Base-by-base conservation (phyloP, 805 yeast species). In the Kregervanrija pseudodelftensis region DNA sequence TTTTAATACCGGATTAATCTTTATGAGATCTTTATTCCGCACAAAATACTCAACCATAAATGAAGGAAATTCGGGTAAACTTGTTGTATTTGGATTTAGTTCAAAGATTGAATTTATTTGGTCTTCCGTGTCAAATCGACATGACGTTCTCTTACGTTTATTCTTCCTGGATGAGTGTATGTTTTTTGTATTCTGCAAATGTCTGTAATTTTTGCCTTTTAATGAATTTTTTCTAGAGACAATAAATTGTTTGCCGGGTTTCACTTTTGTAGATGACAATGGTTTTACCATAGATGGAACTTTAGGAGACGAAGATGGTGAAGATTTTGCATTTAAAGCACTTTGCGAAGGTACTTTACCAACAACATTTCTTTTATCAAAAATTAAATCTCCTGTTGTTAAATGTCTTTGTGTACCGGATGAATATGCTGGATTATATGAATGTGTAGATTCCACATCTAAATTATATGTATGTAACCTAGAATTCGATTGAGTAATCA, bases 41-140 rank as follows among this genome's bases (percentile, higher is more conserved):
- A 47, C 42, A 32, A 49, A 49, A 37, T 49, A 49, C 32, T 47
- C 48, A 15, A 49, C 39, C 50, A 49, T 45, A 40, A 40, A 44
- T 3, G 45, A 34, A 11, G 53, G 53, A 31, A 43, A 47, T 22
- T 49, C 53, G 4, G 39, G 39, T 31, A 39, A 34, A 5, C 32
- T 13, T 10, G 41, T 42, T 13, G 35, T 38, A 12, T 44, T 35
- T 11, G 47, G 43, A 30, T 36, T 31, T 11, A 42, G 16, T n/a
- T 45, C 39, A 13, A 47, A 41, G 1, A 47, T 38, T 11, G 47
- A 50, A 8, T 49, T 48, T 10, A 49, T 38, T 39, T 43, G 44
- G 8, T 37, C 37, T 8, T 9, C 11, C 8, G 22, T 49, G 32
- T 37, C 36, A 45, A 41, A 42, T 15, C 36, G 33, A 2, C 37